phyloP scores from a whole-genome alignment of 2,329 filamentous ascomycete species.

The Anisogramma anomala region DNA sequence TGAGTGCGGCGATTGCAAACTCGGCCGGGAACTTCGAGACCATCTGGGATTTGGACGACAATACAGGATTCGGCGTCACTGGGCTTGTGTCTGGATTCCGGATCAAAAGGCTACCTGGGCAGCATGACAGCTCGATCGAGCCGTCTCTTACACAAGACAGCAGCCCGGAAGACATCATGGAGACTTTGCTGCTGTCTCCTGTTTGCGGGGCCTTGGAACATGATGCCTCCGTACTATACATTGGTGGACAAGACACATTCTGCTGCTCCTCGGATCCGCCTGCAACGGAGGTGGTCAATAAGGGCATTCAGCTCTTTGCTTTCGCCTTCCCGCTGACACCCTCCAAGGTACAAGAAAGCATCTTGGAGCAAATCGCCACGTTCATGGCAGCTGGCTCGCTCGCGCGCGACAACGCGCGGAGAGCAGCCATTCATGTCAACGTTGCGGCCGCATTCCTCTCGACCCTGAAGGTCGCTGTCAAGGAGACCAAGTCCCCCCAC shows the following conservation, averaged over 20 bases:
- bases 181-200: constrained; percentile 52
- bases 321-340: constrained; percentile 82
- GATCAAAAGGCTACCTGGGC: constrained; percentile 57
- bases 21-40: constrained; percentile 84
- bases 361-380: constrained; percentile 83
- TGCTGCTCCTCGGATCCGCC: constrained; percentile 58
- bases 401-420: constrained; percentile 76
- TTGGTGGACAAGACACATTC: constrained; percentile 38
- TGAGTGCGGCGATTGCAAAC: constrained; percentile 85
- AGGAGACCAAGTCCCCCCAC: constrained; percentile 60
- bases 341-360: constrained; percentile 87
- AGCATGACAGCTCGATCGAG: constrained; percentile 43
- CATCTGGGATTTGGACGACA: constrained; percentile 90
- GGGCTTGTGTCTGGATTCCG: constrained; percentile 71
- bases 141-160: constrained; percentile 36
- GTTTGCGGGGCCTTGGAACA: constrained; percentile 79
- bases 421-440: constrained; percentile 84
- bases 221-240: constrained; percentile 73
- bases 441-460: constrained; percentile 70
- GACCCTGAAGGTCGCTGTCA: constrained; percentile 71
- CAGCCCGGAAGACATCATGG: constrained; percentile 54
- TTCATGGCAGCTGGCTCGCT: constrained; percentile 72
- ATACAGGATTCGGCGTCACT: constrained; percentile 87
- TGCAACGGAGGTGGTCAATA: constrained; percentile 85
- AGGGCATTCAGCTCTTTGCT: constrained; percentile 86